Conservation (phyloP, 148 eudicot genomes). For the Vaccinium macrocarpon region DNA sequence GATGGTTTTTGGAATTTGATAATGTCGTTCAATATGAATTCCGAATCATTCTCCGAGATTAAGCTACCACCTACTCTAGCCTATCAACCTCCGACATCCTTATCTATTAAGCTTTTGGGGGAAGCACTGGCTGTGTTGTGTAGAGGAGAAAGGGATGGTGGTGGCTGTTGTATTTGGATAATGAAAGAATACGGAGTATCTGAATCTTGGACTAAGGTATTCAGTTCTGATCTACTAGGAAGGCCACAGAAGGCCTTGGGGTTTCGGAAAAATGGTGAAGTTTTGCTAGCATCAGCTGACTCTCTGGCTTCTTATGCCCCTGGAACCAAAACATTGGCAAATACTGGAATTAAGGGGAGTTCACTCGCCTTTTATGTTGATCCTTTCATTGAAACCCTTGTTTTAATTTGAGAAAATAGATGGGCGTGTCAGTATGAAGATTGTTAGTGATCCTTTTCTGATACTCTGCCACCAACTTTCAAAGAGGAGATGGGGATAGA, state of each 20-base stretch:
- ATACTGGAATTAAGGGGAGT: slow-evolving; percentile 22
- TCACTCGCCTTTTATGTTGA: slow-evolving; percentile 27
- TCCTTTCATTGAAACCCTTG: not conserved
- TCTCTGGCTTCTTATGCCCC: slow-evolving; percentile 23
- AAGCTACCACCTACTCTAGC: not conserved
- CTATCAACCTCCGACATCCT: not conserved
- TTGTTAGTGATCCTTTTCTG: too few species aligned
- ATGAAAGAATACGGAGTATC: slow-evolving; percentile 30
- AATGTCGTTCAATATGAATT: slow-evolving; percentile 18
- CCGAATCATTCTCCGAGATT: slow-evolving; percentile 23
- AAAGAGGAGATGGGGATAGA: not conserved
- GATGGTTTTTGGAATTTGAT: slow-evolving; percentile 16
- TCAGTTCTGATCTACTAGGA: slow-evolving; percentile 5
- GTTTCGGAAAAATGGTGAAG: slow-evolving; percentile 7
- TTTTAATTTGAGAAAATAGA: not conserved
- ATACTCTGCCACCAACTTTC: not conserved
- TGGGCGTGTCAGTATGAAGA: too few species aligned
- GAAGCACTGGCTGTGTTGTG: slow-evolving; percentile 11
- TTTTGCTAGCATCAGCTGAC: slow-evolving; percentile 2
- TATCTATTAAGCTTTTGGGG: not conserved
- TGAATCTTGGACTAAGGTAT: slow-evolving; percentile 27
- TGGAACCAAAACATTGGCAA: not conserved
- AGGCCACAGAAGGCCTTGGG: slow-evolving; percentile 2
- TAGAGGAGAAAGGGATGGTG: slow-evolving; percentile 2
- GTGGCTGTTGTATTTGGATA: slow-evolving; percentile 28